A percentile compares a stretch with the other conserved stretches of the same genome.
Conservation (phyloP, 257 asterid genomes). For the Henckelia pumila region DNA sequence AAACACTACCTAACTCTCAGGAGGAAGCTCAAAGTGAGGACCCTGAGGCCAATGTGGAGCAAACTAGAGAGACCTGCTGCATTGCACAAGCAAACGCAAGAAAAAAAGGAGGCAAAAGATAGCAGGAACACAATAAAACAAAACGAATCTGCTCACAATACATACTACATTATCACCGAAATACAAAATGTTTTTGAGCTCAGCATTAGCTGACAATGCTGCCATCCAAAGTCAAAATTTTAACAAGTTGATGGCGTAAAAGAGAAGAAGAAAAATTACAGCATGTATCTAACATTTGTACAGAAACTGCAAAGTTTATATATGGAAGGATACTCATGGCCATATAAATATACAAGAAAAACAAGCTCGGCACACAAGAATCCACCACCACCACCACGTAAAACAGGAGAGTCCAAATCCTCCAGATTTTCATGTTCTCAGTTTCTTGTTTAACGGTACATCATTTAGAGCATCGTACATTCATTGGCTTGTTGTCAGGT, state of each 20-base stretch:
- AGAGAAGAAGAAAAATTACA: neutral
- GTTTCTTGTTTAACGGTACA: neutral
- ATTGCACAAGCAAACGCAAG: neutral
- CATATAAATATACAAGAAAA: neutral
- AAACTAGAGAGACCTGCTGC: no score
- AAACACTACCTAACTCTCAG: no score
- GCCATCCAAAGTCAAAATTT: neutral
- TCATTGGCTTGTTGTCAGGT: conserved; percentile 33
- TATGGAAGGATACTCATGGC: neutral
- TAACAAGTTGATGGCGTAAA: neutral
- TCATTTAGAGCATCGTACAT: conserved; percentile 3
- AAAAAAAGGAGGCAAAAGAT: neutral
- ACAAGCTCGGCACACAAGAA: neutral
- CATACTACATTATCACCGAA: neutral
- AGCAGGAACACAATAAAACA: neutral
- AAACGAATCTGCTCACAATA: neutral
- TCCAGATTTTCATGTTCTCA: neutral
- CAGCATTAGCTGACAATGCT: neutral
- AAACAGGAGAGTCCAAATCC: neutral
- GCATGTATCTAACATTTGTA: neutral
- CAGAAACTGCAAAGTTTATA: neutral
- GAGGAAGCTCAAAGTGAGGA: neutral
- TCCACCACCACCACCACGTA: neutral
- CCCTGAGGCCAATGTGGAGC: neutral
- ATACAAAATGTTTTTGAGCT: neutral